Evolutionary conservation across 2,329 filamentous ascomycete genomes (phyloP).

Genomic region (Whalleya microplaca): DNA sequence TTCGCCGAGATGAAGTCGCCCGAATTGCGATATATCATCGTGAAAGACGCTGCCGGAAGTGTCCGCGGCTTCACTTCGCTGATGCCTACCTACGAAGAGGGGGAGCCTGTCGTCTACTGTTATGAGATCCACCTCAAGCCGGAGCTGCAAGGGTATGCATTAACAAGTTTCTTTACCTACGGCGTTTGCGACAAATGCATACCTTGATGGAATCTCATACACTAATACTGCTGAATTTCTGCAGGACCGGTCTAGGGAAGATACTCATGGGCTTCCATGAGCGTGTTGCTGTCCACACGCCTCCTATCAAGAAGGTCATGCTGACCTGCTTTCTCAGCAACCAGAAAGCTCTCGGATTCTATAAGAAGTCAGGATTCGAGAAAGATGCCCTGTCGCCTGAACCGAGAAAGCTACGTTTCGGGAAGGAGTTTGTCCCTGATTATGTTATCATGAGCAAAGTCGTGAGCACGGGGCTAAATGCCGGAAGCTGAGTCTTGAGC

Average conservation of each 20-base stretch:
- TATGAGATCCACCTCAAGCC: conserved; percentile 75
- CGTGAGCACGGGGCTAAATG: conserved; percentile 25
- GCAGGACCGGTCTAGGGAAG: conserved; percentile 64
- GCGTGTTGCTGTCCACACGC: conserved; percentile 55
- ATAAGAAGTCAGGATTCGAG: conserved; percentile 61
- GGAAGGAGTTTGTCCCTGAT: conserved; percentile 57
- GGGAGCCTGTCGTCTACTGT: conserved; percentile 70
- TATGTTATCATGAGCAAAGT: conserved; percentile 64
- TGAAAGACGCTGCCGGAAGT: conserved; percentile 43
- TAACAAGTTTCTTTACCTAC: neutral
- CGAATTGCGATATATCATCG: conserved; percentile 70
- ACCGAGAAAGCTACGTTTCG: conserved; percentile 56
- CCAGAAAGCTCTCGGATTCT: conserved; percentile 59
- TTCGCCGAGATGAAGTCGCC: conserved; percentile 68
- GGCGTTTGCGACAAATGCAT: neutral
- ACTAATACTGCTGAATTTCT: conserved; percentile 1
- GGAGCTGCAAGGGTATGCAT: conserved; percentile 55
- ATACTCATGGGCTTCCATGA: conserved; percentile 62
- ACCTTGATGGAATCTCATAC: neutral
- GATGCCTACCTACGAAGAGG: conserved; percentile 72
- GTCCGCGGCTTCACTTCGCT: conserved; percentile 66
- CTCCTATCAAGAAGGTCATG: conserved; percentile 68
- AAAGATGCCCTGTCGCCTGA: conserved; percentile 59
- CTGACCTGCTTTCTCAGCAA: conserved; percentile 73
- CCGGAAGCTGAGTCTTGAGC: neutral